Evolutionary conservation across 2,329 filamentous ascomycete genomes (phyloP), one percentile per base, ranked within the genome.

Genomic region (Ilyonectria sp.): DNA sequence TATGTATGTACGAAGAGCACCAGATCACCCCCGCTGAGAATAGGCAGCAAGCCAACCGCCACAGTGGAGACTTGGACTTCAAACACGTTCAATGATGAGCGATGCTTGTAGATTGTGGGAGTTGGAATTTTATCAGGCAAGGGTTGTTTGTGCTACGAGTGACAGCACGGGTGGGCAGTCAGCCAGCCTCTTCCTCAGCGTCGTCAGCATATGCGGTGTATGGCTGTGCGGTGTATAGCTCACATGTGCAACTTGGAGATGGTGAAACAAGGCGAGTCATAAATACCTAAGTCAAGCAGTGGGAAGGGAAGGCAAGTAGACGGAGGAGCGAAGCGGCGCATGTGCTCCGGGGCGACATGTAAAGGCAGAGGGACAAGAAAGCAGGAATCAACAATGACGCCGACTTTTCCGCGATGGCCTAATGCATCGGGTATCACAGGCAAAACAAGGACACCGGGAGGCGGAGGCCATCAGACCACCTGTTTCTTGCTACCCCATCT

Each of bases 381-480:
- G 3, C 4, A 29, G 47, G 7, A 31, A n/a, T 31, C 23, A 17
- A 31, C 2, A n/a, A 33, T 21, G 17, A 33, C 49, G 17, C 49
- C 49, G 17, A 11, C 49, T 19, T 19, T 19, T 53, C n/a, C 50
- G 15, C 21, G 15, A 21, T n/a, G 5, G 29, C 17, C n/a, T 33
- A 17, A 33, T n/a, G 8, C n/a, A 11, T 21, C 50, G 15, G 26
- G 50, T 35, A 53, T 53, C 50, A 53, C 50, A 53, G n/a, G 50
- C 29, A 19, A 53, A 35, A 52, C 21, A n/a, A 35, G 29, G n/a
- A 9, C 29, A 35, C 50, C n/a, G 7, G 31, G 23, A 13, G 15
- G 23, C 15, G 15, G 26, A 52, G n/a, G 19, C 15, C 50, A 53
- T 53, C 50, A 53, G 50, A 35, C 50, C 50, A 53, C 50, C 50